A percentile compares a stretch with the other conserved stretches of the same genome.
phyloP scores from a whole-genome alignment of 805 yeast genomes.

The Candida maesae region DNA sequence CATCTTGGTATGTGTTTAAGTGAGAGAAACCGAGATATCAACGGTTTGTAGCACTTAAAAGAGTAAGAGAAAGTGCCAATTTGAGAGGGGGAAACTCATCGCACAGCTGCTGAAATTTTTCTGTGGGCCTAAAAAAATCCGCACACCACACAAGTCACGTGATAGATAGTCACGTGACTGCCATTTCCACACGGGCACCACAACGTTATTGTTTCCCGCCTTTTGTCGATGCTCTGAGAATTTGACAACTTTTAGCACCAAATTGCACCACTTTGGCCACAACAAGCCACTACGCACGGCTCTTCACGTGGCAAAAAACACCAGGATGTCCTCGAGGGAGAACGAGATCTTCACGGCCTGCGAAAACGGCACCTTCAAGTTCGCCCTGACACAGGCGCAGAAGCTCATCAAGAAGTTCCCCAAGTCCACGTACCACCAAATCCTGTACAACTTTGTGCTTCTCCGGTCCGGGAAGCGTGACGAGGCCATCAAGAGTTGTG shows the following conservation, averaged over 20 bases:
- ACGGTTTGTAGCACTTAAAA: no score
- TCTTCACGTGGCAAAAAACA: no score
- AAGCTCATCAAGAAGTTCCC: constrained; percentile 54
- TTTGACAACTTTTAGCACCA: no score
- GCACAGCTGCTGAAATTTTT: constrained; percentile 11
- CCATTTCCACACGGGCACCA: no score
- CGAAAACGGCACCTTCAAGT: constrained; percentile 47
- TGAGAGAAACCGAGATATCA: no score
- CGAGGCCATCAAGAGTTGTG: constrained; percentile 23
- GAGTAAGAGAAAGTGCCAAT: no score
- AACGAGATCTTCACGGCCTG: constrained; percentile 41
- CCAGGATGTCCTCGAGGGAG: constrained; percentile 29
- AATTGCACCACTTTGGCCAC: no score
- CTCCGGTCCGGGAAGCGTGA: constrained; percentile 31
- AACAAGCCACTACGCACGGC: no score
- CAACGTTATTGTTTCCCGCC: no score
- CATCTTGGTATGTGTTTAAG: no score
- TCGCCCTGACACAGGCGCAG: constrained; percentile 48
- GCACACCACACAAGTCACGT: no score
- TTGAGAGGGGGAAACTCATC: constrained; percentile 2
- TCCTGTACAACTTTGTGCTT: constrained; percentile 30
- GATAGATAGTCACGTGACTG: no score
- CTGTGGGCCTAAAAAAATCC: constrained; percentile 6
- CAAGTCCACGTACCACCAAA: constrained; percentile 45
- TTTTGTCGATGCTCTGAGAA: background rate